Base-by-base conservation (phyloP, 2,329 filamentous ascomycete genomes). In the Trichoderma pleuroti region DNA sequence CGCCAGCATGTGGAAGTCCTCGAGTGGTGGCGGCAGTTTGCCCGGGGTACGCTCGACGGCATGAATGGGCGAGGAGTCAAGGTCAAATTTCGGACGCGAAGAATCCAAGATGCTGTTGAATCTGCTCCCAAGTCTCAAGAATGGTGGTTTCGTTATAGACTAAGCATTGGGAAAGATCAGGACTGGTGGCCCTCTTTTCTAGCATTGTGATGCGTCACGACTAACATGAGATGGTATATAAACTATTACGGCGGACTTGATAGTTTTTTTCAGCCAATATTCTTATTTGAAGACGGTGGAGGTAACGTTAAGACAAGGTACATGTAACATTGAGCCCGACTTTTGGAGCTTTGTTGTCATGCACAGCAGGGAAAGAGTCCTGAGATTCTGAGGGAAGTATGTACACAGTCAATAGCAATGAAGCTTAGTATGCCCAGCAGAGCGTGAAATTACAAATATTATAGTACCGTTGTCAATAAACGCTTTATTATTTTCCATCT, bases 31-130 rank as follows among this genome's bases (percentile, higher is more conserved):
- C 92, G 92, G 77, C 86, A 86, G 67, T 92, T 90, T 75, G 87
- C 87, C 9, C 82, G 86, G 67, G 85, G 87, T 62, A 83, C 86
- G 76, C 81, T 87, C 36, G 83, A 83, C 1, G 86, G 83, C 52
- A 88, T 85, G 86, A 81, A 84, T 52, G 86, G 86, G 18, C 81
- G 84, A 36, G 83, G 83, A 73, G 86, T 94, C 75, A 87, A 88
- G 66, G 94, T 98, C 30, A 93, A 97, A 80, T 98, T 97, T 81
- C 94, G 95, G 80, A 97, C 93, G 1, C 97, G 94, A 80, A 94
- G 97, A 80, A 96, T 98, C 72, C 94, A 98, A 79, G 95, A 98
- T 81, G 94, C 94, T 0, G 85, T 98, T 49, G 94, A 98, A 79
- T 94, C 97, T 78, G 93, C 93, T 26, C 88, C 95, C 63, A 88